Evolutionary conservation across 139 green algal species (phyloP), one percentile per base, ranked within the genome.

Genomic region (Zygnema circumcarinatum): DNA sequence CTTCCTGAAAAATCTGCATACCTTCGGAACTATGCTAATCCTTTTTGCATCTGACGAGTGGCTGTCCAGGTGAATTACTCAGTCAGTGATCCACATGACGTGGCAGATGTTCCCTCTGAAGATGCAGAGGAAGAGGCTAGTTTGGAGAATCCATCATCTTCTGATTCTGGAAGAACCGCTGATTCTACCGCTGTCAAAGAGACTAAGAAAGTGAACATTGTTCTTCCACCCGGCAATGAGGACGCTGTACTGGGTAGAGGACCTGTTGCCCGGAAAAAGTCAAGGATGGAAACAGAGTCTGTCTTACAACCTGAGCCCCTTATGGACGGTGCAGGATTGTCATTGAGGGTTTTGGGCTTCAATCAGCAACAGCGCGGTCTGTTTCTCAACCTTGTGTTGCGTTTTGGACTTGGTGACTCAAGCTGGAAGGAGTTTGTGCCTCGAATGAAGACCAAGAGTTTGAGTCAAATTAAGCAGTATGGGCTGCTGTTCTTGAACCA

Each of bases 381-480:
- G 31, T 85, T 85, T 36, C 78, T 72, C 22, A 56, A 35, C 38
- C 78, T 85, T 0, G 74, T 89, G 1, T 74, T 90, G 79, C 81
- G 86, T 36, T 91, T 89, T 38, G 86, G 86, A n/a, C 25, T 92
- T 32, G 36, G 39, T 20, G 85, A 91, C 25, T 31, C 38, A 35
- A 76, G 25, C 84, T 88, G 41, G 85, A 88, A 67, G 42, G 41
- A 92, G 84, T 87, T 92, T 56, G n/a, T 87, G 38, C 68, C 81
- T 81, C 68, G 81, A 35, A 31, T 87, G 11, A 87, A 89, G 81
- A 25, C 29, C 32, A 39, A 53, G 2, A 87, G 11, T 20, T 47
- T 88, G 81, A 25, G 47, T n/a, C 25, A 87, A 33, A 92, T 79
- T 72, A 91, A 89, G 56, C 31, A 88, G 78, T 90, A 90, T 52